phyloP scores from a whole-genome alignment of 805 yeast genomes.

The Ogataea methylovora region DNA sequence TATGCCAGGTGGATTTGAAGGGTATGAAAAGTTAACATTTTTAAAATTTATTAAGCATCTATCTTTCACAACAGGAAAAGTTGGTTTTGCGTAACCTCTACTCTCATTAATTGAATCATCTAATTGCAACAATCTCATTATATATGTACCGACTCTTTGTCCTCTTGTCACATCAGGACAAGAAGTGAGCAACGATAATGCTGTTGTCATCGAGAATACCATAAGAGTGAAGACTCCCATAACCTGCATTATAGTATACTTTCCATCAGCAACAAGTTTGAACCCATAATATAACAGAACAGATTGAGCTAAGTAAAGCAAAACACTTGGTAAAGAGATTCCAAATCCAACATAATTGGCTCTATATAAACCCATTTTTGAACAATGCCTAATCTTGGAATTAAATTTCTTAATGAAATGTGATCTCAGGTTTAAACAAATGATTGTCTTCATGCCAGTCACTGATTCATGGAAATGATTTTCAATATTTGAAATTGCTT shows the following conservation, averaged over 20 bases:
- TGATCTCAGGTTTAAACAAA: conserved; percentile 42
- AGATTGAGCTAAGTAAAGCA: conserved; percentile 58
- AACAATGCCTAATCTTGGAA: conserved; percentile 22
- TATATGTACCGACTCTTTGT: conserved; percentile 57
- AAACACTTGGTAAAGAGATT: conserved; percentile 45
- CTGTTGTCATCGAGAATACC: conserved; percentile 62
- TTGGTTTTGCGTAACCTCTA: conserved; percentile 28
- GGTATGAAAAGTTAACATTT: conserved; percentile 44
- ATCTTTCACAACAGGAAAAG: conserved; percentile 1
- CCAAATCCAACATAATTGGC: conserved; percentile 63
- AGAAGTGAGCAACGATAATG: conserved; percentile 50
- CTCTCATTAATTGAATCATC: conserved; percentile 29
- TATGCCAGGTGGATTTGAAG: conserved; percentile 13
- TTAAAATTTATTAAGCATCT: conserved; percentile 30
- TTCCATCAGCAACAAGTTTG: conserved; percentile 49
- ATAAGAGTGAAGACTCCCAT: conserved; percentile 67
- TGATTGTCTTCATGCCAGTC: conserved; percentile 55
- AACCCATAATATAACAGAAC: conserved; percentile 76
- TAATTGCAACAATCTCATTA: conserved; percentile 33
- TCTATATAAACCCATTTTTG: conserved; percentile 38
- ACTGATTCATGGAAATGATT: conserved; percentile 45
- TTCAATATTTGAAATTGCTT: conserved; percentile 46
- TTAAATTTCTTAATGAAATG: conserved; percentile 37
- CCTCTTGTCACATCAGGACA: conserved; percentile 82
- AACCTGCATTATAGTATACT: conserved; percentile 49